Conservation (phyloP, 805 yeast species). For the Candida taoyuanica region DNA sequence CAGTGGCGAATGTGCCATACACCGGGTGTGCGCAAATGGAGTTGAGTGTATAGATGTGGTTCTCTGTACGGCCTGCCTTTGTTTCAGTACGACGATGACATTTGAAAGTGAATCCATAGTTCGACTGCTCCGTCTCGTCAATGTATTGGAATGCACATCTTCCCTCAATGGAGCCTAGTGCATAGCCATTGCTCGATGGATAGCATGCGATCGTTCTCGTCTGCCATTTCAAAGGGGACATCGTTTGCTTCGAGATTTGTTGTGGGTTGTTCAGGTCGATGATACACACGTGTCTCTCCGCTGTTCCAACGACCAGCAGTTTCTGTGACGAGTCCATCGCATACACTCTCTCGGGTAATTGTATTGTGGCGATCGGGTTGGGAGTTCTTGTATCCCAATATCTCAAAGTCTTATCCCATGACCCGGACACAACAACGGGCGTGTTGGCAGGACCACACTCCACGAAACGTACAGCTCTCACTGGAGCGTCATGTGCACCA, state of each 20-base stretch:
- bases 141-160: conserved; percentile 92
- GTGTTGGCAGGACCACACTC: conserved; percentile 82
- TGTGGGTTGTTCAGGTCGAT: conserved; percentile 82
- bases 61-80: conserved; percentile 48
- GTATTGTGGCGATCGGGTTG: conserved; percentile 74
- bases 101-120: conserved; percentile 81
- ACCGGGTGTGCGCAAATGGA: conserved; percentile 82
- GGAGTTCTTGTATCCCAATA: conserved; percentile 94
- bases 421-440: conserved; percentile 78
- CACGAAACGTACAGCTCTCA: conserved; percentile 67
- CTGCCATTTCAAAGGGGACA: conserved; percentile 85
- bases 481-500: conserved; percentile 83
- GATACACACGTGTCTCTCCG: conserved; percentile 76
- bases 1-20: conserved; percentile 88
- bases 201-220: conserved; percentile 79
- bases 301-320: conserved; percentile 88
- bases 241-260: conserved; percentile 63
- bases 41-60: conserved; percentile 73
- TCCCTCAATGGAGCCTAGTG: conserved; percentile 91
- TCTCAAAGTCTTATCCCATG: conserved; percentile 93
- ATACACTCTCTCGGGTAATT: conserved; percentile 87
- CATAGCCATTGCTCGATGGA: conserved; percentile 90
- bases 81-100: conserved; percentile 80
- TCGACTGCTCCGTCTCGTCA: conserved; percentile 71
- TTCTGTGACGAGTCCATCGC: conserved; percentile 81